phyloP scores from a whole-genome alignment of 257 asterid species.

The Solanum ossicruentum region DNA sequence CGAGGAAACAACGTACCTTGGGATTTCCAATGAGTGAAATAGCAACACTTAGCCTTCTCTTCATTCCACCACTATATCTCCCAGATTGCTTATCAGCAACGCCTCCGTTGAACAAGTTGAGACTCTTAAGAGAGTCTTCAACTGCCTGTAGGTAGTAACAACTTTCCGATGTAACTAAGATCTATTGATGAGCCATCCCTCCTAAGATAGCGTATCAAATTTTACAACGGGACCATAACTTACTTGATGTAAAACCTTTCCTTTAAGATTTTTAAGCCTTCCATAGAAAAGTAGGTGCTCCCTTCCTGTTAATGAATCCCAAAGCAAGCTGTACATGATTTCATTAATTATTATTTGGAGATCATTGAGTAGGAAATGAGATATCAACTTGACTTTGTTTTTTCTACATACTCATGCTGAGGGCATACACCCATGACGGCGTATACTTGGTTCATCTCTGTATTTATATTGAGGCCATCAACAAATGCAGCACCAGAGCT shows the following conservation, averaged over 20 bases:
- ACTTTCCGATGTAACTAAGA: not conserved
- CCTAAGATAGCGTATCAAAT: not conserved
- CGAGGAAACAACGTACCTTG: slow-evolving; percentile 33
- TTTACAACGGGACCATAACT: slow-evolving; percentile 1
- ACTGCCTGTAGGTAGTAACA: slow-evolving; percentile 44
- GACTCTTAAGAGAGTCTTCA: slow-evolving; percentile 85
- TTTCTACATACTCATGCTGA: slow-evolving; percentile 73
- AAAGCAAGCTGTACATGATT: slow-evolving; percentile 42
- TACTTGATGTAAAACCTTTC: slow-evolving; percentile 57
- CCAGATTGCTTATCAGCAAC: slow-evolving; percentile 88
- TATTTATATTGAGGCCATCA: slow-evolving; percentile 59
- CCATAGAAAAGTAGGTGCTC: slow-evolving; percentile 94
- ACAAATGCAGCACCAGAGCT: slow-evolving; percentile 82
- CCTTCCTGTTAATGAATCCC: slow-evolving; percentile 82
- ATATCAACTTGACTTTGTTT: not conserved
- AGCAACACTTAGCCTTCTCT: slow-evolving; percentile 98
- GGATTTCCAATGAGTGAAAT: slow-evolving; percentile 98
- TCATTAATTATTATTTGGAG: not conserved
- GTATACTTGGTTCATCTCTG: slow-evolving; percentile 69
- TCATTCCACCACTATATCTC: slow-evolving; percentile 98
- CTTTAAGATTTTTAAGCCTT: slow-evolving; percentile 91
- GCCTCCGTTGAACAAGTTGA: slow-evolving; percentile 78
- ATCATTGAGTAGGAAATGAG: not conserved
- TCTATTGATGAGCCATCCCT: not conserved
- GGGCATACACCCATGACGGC: slow-evolving; percentile 99